Evolutionary conservation across 768 basidiomycete genomes (phyloP).

Genomic region (Sarcomyxa edulis): DNA sequence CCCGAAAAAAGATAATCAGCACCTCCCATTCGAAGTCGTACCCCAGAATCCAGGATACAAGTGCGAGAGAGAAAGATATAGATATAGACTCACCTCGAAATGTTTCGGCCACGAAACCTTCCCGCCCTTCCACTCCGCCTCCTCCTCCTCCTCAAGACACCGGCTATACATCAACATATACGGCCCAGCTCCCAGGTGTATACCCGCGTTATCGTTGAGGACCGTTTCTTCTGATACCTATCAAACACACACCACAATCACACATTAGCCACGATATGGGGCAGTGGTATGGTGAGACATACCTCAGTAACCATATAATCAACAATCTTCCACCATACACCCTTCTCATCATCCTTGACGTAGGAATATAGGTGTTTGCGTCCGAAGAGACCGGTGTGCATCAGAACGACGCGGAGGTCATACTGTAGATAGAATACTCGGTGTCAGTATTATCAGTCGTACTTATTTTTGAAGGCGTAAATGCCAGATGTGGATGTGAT

Average conservation of each 20-base stretch:
- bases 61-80: neutral
- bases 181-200: slow-evolving; percentile 74
- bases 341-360: slow-evolving; percentile 54
- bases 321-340: slow-evolving; percentile 77
- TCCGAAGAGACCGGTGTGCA: slow-evolving; percentile 75
- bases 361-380: slow-evolving; percentile 78
- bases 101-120: slow-evolving; percentile 3
- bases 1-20: neutral
- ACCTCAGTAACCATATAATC: slow-evolving; percentile 69
- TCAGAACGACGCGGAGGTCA: slow-evolving; percentile 71
- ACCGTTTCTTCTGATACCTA: slow-evolving; percentile 71
- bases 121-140: neutral
- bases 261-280: neutral
- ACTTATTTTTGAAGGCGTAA: neutral
- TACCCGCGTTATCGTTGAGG: slow-evolving; percentile 60
- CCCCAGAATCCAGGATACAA: neutral
- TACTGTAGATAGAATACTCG: slow-evolving; percentile 48
- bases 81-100: slow-evolving; percentile 6
- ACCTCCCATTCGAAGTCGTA: neutral
- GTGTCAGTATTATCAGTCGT: neutral
- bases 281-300: neutral
- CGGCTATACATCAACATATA: slow-evolving; percentile 71
- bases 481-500: too few relatives aligned
- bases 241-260: neutral
- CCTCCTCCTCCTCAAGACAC: slow-evolving; percentile 3